Percentiles rank a stretch among this genome's conserved stretches.
Evolutionary conservation across 2,329 filamentous ascomycete species (phyloP).

Genomic region (Colletotrichum coccodes): DNA sequence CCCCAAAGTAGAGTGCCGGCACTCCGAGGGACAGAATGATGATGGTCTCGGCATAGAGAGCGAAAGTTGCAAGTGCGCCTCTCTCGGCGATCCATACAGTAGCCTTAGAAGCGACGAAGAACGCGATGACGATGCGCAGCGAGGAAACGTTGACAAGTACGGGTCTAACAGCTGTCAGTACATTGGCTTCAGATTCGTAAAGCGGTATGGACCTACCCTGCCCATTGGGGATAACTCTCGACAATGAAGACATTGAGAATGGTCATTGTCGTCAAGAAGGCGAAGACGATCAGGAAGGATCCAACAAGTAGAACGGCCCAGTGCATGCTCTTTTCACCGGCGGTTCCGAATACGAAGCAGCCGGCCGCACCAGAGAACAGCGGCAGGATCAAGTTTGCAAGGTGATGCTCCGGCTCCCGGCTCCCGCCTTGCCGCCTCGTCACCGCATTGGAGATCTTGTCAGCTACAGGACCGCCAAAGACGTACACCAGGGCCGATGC

Average conservation of each 20-base stretch:
- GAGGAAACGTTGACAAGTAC: conserved; percentile 46
- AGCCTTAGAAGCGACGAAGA: conserved; percentile 41
- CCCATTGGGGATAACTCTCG: conserved; percentile 43
- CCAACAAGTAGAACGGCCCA: conserved; percentile 41
- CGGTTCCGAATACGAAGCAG: conserved; percentile 43
- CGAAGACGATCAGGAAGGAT: conserved; percentile 42
- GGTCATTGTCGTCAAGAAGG: conserved; percentile 39
- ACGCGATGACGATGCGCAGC: conserved; percentile 43
- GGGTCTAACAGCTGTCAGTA: conserved; percentile 35
- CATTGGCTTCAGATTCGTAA: fast-evolving
- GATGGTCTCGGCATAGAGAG: conserved; percentile 44
- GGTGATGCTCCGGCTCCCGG: conserved; percentile 46
- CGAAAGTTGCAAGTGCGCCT: conserved; percentile 40
- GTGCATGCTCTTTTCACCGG: conserved; percentile 38
- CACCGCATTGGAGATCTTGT: conserved; percentile 39
- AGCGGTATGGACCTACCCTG: not conserved
- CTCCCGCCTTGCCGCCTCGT: conserved; percentile 39
- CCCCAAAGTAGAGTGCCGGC: conserved; percentile 38
- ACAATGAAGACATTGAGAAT: conserved; percentile 44
- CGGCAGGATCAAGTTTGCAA: conserved; percentile 43
- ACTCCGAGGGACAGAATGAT: conserved; percentile 42
- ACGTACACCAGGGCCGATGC: conserved; percentile 36
- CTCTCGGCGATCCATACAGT: conserved; percentile 40
- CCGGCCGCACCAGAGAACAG: conserved; percentile 41
- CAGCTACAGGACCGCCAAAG: conserved; percentile 42